phyloP scores from a whole-genome alignment of 1,284 basidiomycete genomes.

The Papiliotrema fonsecae region DNA sequence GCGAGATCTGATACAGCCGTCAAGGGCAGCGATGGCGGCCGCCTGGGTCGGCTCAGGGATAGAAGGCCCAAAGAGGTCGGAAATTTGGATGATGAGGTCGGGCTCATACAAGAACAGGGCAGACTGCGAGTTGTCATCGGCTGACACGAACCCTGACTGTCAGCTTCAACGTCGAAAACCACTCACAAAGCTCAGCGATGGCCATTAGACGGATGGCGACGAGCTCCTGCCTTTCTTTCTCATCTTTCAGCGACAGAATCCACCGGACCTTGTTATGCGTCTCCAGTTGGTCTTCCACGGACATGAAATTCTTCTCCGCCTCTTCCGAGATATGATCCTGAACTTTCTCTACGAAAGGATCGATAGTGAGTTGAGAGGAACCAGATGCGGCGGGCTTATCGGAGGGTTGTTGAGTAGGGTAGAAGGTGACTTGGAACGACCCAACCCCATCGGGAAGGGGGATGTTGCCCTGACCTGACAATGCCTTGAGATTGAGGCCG shows the following conservation, averaged over 20 bases:
- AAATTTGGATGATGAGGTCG: slow-evolving; percentile 76
- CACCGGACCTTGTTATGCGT: slow-evolving; percentile 78
- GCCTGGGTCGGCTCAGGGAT: slow-evolving; percentile 60
- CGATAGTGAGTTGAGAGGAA: neutral
- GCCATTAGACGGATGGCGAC: slow-evolving; percentile 77
- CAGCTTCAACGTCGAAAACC: slow-evolving; percentile 3
- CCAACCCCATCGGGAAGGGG: slow-evolving; percentile 6
- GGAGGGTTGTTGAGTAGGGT: slow-evolving; percentile 5
- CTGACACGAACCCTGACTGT: slow-evolving; percentile 60
- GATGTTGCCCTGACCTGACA: slow-evolving; percentile 11
- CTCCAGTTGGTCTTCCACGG: slow-evolving; percentile 81
- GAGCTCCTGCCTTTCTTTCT: slow-evolving; percentile 69
- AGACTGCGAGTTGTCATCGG: slow-evolving; percentile 70
- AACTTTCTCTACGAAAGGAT: slow-evolving; percentile 7
- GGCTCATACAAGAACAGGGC: slow-evolving; percentile 89
- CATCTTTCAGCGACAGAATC: slow-evolving; percentile 60
- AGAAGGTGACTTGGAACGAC: slow-evolving; percentile 9
- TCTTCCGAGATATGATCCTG: slow-evolving; percentile 65
- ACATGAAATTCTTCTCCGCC: slow-evolving; percentile 67
- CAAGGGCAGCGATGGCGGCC: slow-evolving; percentile 79
- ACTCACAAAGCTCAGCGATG: slow-evolving; percentile 69
- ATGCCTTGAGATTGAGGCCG: slow-evolving; percentile 12
- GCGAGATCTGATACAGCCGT: slow-evolving; percentile 82
- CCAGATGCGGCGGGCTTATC: neutral
- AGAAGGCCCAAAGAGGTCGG: slow-evolving; percentile 82